phyloP scores from a whole-genome alignment of 352 stramenopile species.

The Globisporangium nodosum region DNA sequence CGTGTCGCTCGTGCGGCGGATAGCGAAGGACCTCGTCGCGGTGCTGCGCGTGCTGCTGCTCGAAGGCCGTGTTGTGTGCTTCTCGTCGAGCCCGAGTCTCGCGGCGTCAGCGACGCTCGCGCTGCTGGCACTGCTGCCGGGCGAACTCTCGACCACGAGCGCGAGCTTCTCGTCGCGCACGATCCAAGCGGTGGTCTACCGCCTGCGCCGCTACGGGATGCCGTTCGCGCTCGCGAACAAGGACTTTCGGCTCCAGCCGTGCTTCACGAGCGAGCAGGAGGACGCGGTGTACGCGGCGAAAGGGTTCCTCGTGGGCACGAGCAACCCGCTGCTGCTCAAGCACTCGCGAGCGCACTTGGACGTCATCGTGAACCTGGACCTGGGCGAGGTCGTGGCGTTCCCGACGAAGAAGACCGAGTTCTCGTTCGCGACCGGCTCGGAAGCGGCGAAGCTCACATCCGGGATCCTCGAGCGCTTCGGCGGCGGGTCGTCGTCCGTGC shows the following conservation, averaged over 20 bases:
- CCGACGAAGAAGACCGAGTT: constrained; percentile 43
- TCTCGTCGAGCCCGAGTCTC: constrained; percentile 45
- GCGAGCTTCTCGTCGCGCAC: constrained; percentile 28
- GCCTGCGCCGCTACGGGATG: constrained; percentile 35
- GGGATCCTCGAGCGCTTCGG: constrained; percentile 26
- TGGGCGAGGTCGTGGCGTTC: constrained; percentile 38
- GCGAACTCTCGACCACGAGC: constrained; percentile 28
- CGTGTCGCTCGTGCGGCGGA: constrained; percentile 34
- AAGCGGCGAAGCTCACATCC: constrained; percentile 29
- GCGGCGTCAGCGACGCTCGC: constrained; percentile 47
- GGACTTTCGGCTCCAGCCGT: constrained; percentile 46
- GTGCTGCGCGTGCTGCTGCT: constrained; percentile 65
- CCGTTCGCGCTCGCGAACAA: constrained; percentile 31
- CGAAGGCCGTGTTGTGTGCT: constrained; percentile 76
- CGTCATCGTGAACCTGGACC: constrained; percentile 61
- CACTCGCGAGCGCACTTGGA: constrained; percentile 39
- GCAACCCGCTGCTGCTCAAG: constrained; percentile 46
- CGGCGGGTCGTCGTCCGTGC: constrained; percentile 8
- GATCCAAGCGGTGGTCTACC: constrained; percentile 37
- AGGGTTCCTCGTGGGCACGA: constrained; percentile 56
- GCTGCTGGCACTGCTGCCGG: constrained; percentile 46
- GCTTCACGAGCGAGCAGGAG: constrained; percentile 30
- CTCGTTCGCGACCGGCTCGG: constrained; percentile 44
- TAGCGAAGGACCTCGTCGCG: constrained; percentile 58
- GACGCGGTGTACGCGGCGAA: constrained; percentile 19